Evolutionary conservation across 2,329 filamentous ascomycete species (phyloP), one percentile per base, ranked within the genome.

Genomic region (Tetracladium maxilliforme): DNA sequence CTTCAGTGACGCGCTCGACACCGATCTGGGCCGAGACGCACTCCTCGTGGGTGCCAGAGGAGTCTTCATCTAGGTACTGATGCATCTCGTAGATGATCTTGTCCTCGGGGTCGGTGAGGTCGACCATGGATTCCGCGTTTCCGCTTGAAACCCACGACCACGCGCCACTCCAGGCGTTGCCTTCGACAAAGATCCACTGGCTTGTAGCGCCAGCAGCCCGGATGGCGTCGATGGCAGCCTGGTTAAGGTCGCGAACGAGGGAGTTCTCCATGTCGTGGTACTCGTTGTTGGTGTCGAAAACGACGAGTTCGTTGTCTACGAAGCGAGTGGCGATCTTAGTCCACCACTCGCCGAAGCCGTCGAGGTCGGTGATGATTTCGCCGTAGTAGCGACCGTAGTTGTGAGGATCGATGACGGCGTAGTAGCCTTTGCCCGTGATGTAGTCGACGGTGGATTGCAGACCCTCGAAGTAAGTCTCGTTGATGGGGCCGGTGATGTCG

Each of bases 31-130:
- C 33, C 31, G 43, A 55, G 10, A 67, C 61, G 38, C 66, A 71
- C 15, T 47, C 45, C 4, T 45, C 47, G 3, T 47, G 49, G 1
- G 63, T 68, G 7, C 65, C 65, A 3, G 56, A 62, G 26, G 61
- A 57, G 31, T 70, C 64, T 0, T 45, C 48, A 45, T 71, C 65
- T 19, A 70, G 64, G 37, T 70, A 71, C 46, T 70, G 65, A 41
- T 71, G 65, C 65, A 70, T 70, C 38, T 70, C 61, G 44, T 64
- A 70, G 40, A 70, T 45, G 29, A 70, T 52, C 38, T 63, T 65
- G 45, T 67, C 47, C 22, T 49, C 30, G 0, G 63, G 52, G 32
- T 71, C 65, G 7, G 55, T 61, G 21, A 70, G 51, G 12, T 34
- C 44, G 28, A 55, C 51, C 30, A 64, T 50, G 22, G 49, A 47